Evolutionary conservation across 495 filamentous ascomycete genomes (phyloP).

Genomic region (Platismatia glauca): DNA sequence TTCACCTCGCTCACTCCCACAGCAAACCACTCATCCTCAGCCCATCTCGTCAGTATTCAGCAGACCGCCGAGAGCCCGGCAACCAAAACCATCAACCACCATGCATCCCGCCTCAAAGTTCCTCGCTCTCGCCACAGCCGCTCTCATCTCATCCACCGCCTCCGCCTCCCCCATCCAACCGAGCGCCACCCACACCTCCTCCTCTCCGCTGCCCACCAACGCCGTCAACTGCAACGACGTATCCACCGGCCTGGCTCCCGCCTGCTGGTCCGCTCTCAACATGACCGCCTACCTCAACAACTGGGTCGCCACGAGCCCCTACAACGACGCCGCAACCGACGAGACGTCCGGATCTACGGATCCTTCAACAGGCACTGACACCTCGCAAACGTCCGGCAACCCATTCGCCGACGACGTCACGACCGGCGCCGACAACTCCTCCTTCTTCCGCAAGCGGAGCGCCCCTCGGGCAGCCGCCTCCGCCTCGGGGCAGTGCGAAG

Average conservation of each 20-base stretch:
- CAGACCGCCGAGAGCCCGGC: background rate
- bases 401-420: background rate
- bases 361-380: background rate
- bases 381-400: background rate
- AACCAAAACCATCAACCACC: background rate
- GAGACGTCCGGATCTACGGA: background rate
- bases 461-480: background rate
- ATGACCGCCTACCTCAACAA: background rate
- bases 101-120: background rate
- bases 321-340: background rate
- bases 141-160: background rate
- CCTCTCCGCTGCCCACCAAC: background rate
- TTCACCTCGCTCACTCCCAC: background rate
- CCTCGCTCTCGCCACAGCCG: background rate
- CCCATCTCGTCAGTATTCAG: background rate
- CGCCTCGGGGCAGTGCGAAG: background rate
- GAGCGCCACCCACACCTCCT: background rate
- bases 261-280: background rate
- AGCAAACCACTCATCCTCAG: background rate
- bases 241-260: background rate
- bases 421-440: background rate
- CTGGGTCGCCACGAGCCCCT: background rate
- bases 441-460: background rate
- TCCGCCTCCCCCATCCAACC: background rate
- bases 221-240: background rate